Evolutionary conservation across 306 rosid species (phyloP).

Genomic region (cucumber (Cucumis sativus)): DNA sequence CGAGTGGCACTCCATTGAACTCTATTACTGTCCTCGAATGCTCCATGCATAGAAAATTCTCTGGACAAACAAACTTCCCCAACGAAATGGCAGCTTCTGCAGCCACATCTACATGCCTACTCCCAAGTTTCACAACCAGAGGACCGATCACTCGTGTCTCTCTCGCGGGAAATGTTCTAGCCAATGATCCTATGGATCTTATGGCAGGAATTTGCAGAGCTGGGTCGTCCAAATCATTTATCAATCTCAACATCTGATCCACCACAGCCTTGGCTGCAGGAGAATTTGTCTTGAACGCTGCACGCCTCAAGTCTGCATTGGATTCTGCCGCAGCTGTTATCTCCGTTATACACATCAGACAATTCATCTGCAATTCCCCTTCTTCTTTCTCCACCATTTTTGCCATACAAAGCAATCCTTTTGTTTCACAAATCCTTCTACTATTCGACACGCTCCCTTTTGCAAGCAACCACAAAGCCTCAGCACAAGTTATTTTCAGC

Average conservation of each 20-base stretch:
- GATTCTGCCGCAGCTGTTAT: constrained; percentile 53
- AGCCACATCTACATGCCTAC: constrained; percentile 31
- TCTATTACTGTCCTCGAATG: constrained; percentile 68
- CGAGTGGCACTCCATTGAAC: constrained; percentile 35
- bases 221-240: constrained; percentile 25
- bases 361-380: constrained; percentile 53
- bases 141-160: constrained; percentile 63
- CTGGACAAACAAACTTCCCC: constrained; percentile 48
- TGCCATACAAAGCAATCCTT: constrained; percentile 80
- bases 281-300: constrained; percentile 56
- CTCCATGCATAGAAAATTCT: constrained; percentile 47
- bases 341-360: constrained; percentile 79
- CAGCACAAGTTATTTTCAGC: constrained; percentile 50
- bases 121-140: constrained; percentile 41
- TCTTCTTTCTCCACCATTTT: constrained; percentile 53
- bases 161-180: constrained; percentile 80
- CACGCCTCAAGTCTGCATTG: constrained; percentile 54
- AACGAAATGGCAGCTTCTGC: constrained; percentile 60
- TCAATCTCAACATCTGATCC: constrained; percentile 67
- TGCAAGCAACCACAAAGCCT: constrained; percentile 77
- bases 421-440: constrained; percentile 56
- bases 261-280: constrained; percentile 60
- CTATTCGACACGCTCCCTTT: constrained; percentile 37
- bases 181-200: constrained; percentile 62
- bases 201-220: constrained; percentile 46